These are phyloP conservation scores for Acacia crassicarpa DNA, from an alignment of 306 rosid genomes.

Conservation along the genomic window DNA sequence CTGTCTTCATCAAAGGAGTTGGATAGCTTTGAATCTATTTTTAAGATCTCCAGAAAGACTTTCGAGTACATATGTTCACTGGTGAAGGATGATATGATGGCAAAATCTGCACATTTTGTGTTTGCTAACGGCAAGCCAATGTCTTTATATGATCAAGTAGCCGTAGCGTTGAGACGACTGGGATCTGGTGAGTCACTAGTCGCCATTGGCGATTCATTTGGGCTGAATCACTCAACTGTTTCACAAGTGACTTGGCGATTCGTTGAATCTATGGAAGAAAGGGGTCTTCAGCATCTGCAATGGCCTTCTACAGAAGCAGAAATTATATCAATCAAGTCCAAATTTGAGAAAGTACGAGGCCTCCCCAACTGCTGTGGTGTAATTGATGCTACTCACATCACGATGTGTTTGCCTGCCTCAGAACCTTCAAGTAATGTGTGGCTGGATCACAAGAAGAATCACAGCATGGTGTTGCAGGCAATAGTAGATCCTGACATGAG, in stretches of 20 bases:
- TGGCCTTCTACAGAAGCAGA: slow-evolving; percentile 81
- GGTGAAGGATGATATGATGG: slow-evolving; percentile 77
- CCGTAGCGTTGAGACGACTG: slow-evolving; percentile 81
- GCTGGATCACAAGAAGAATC: slow-evolving; percentile 78
- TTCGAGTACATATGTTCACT: slow-evolving; percentile 85
- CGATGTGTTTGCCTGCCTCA: slow-evolving; percentile 69
- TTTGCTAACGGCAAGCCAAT: slow-evolving; percentile 59
- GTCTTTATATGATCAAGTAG: slow-evolving; percentile 69
- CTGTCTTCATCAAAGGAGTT: slow-evolving; percentile 48
- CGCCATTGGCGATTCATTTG: slow-evolving; percentile 63
- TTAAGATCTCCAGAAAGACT: slow-evolving; percentile 63
- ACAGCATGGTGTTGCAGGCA: slow-evolving; percentile 92
- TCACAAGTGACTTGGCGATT: slow-evolving; percentile 86
- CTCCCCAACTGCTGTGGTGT: slow-evolving; percentile 88
- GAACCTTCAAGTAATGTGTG: slow-evolving; percentile 65
- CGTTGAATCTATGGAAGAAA: slow-evolving; percentile 85
- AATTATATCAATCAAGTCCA: slow-evolving; percentile 61
- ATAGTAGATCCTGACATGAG: slow-evolving; percentile 86
- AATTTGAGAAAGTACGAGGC: slow-evolving; percentile 72
- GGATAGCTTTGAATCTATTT: slow-evolving; percentile 56
- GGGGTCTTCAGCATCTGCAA: slow-evolving; percentile 69
- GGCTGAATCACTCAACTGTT: slow-evolving; percentile 84
- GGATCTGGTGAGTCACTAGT: slow-evolving; percentile 90
- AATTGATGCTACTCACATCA: slow-evolving; percentile 72
- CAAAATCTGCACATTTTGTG: slow-evolving; percentile 58